Evolutionary conservation across 2,329 filamentous ascomycete genomes (phyloP).

Genomic region (Allantophomopsis lycopodina): DNA sequence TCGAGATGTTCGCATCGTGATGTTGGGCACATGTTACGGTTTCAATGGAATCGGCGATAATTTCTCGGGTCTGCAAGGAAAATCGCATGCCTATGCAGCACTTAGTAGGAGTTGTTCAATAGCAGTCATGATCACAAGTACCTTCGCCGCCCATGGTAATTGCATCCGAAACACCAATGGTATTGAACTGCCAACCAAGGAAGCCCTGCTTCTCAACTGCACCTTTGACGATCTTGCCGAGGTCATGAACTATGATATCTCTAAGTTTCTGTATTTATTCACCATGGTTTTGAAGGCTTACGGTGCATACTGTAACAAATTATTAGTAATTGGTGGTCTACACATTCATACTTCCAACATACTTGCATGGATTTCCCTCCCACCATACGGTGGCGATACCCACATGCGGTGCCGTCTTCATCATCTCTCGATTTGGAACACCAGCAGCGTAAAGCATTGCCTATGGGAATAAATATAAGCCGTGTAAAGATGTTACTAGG

Average conservation of each 20-base stretch:
- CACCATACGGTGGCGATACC: constrained; percentile 91
- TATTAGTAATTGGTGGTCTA: constrained; percentile 4
- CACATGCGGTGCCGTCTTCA: constrained; percentile 85
- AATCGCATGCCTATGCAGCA: constrained; percentile 69
- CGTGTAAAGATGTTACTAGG: too few relatives aligned
- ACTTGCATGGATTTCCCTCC: constrained; percentile 97
- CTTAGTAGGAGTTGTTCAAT: constrained; percentile 1
- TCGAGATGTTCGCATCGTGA: constrained; percentile 86
- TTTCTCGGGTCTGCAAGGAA: constrained; percentile 77
- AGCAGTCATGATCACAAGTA: constrained; percentile 20
- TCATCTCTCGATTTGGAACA: constrained; percentile 66
- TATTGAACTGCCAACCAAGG: constrained; percentile 92
- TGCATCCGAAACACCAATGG: constrained; percentile 76
- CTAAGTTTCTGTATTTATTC: background rate
- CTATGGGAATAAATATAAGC: constrained; percentile 24
- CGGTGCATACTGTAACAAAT: constrained; percentile 30
- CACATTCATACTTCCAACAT: constrained; percentile 21
- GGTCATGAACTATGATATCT: constrained; percentile 52
- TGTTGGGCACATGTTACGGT: constrained; percentile 84
- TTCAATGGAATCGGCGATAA: constrained; percentile 91
- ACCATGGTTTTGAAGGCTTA: constrained; percentile 14
- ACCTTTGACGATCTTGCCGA: constrained; percentile 79
- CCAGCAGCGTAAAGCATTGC: constrained; percentile 94
- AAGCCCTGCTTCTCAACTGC: constrained; percentile 70
- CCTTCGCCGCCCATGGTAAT: constrained; percentile 94